Evolutionary conservation across 441 rosid genomes (phyloP).

Genomic region (Pelargonium australe): DNA sequence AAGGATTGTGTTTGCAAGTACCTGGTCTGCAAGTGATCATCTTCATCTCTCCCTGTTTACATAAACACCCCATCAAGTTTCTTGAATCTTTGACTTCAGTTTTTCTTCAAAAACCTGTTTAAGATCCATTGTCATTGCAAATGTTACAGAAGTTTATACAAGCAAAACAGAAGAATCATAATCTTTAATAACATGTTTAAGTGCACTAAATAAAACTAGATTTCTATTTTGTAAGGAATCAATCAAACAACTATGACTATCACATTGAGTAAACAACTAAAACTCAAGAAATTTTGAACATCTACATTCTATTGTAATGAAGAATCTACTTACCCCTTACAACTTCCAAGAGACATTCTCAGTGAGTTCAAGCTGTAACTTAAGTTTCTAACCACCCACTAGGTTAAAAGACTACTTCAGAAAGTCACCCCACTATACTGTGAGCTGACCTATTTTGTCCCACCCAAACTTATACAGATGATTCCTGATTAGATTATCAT

Average conservation of each 20-base stretch:
- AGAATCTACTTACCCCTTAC: not conserved
- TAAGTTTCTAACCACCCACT: not conserved
- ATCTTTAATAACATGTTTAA: not conserved
- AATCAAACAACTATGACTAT: not conserved
- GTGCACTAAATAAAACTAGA: not conserved
- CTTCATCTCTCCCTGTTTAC: not conserved
- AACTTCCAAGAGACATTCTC: conserved; percentile 8
- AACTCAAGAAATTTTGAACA: not conserved
- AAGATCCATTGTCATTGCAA: not conserved
- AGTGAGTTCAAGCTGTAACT: not conserved
- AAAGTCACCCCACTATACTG: not conserved
- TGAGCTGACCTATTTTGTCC: not conserved
- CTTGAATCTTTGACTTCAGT: not conserved
- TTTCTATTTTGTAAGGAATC: not conserved
- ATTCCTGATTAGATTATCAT: not conserved
- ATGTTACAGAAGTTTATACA: too few species aligned
- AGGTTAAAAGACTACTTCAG: not conserved
- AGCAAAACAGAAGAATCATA: not conserved
- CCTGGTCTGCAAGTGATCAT: conserved; percentile 3
- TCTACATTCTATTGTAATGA: not conserved
- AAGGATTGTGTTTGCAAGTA: conserved; percentile 4
- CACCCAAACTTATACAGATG: not conserved
- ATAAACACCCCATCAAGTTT: not conserved
- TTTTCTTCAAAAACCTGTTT: not conserved
- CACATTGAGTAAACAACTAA: not conserved